phyloP scores from a whole-genome alignment of 805 yeast species.

The Pichia scutulata region DNA sequence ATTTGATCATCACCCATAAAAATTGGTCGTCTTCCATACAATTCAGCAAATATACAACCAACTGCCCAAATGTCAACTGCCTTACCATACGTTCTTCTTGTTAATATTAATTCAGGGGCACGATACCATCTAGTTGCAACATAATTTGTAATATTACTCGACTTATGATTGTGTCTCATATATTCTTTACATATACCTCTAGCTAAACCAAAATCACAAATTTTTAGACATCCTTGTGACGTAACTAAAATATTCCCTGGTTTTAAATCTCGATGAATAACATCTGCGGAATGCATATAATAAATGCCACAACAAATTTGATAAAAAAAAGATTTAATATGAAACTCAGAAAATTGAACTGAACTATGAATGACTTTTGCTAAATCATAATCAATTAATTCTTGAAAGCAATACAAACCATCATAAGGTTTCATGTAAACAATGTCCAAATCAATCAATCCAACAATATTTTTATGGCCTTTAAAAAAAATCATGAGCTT shows the following conservation, averaged over 20 bases:
- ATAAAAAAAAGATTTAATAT: constrained; percentile 65
- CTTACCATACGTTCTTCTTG: constrained; percentile 51
- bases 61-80: constrained; percentile 88
- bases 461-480: constrained; percentile 80
- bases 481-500: constrained; percentile 72
- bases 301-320: constrained; percentile 82
- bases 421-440: constrained; percentile 61
- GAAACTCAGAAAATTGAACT: constrained; percentile 77
- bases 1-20: constrained; percentile 68
- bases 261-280: constrained; percentile 85
- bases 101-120: constrained; percentile 81
- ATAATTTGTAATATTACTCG: constrained; percentile 60
- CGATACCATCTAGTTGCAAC: constrained; percentile 96
- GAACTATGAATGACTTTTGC: constrained; percentile 72
- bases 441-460: constrained; percentile 66
- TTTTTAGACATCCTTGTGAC: constrained; percentile 65
- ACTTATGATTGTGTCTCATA: constrained; percentile 27
- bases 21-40: constrained; percentile 71
- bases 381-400: constrained; percentile 73
- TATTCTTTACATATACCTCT: constrained; percentile 48
- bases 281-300: constrained; percentile 87
- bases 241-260: constrained; percentile 85
- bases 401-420: constrained; percentile 87
- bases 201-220: constrained; percentile 92
- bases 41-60: constrained; percentile 84